These are phyloP conservation scores for Entonaema liquescens DNA, from an alignment of 495 filamentous ascomycete species.

Conservation along the genomic window DNA sequence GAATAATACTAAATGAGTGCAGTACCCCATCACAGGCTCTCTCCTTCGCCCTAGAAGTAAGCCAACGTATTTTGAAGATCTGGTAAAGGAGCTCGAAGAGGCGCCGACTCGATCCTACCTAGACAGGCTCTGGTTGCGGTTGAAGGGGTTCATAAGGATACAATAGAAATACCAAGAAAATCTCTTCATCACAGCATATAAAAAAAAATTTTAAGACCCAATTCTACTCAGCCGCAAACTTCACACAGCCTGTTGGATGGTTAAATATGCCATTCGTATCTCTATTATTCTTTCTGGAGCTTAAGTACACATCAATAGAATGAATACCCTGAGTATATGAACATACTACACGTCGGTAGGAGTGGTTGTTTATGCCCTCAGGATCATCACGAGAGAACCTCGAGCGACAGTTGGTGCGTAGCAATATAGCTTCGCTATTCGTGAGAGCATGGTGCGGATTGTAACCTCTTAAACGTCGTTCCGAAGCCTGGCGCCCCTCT, in stretches of 20 bases:
- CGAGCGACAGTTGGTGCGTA: neutral
- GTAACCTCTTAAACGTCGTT: neutral
- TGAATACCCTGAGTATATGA: neutral
- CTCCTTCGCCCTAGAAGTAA: slow-evolving; percentile 76
- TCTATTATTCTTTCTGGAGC: neutral
- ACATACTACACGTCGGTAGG: neutral
- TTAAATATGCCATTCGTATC: neutral
- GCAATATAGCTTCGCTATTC: neutral
- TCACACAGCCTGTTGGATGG: neutral
- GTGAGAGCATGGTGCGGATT: neutral
- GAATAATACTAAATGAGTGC: slow-evolving; percentile 5
- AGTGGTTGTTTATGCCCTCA: neutral
- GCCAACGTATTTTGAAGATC: slow-evolving; percentile 77
- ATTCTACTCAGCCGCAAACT: slow-evolving; percentile 4
- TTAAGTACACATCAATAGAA: neutral
- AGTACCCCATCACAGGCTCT: slow-evolving; percentile 70
- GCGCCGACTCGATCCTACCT: slow-evolving; percentile 70
- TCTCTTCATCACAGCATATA: slow-evolving; percentile 10
- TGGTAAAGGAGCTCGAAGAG: slow-evolving; percentile 76
- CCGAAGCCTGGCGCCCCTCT: neutral
- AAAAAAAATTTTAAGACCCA: too few species aligned
- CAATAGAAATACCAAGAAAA: slow-evolving; percentile 30
- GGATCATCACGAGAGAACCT: neutral
- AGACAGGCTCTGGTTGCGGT: slow-evolving; percentile 62
- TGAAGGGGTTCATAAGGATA: slow-evolving; percentile 72